These are phyloP conservation scores for Claviceps sp. DNA, from an alignment of 2,329 filamentous ascomycete genomes.

Conservation along the genomic window DNA sequence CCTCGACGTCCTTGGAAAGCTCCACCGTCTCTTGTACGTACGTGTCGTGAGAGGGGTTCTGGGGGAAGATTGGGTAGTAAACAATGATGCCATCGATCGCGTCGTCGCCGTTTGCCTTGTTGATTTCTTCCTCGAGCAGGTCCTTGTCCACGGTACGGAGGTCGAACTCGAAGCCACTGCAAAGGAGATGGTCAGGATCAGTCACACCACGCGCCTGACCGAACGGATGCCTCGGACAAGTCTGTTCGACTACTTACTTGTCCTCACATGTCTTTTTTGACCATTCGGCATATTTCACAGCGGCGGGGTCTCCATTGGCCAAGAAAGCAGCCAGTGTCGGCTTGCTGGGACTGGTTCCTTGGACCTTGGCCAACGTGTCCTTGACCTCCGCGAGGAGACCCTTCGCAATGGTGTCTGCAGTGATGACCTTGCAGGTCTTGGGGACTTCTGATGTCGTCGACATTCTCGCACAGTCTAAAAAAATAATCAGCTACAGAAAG, in stretches of 20 bases:
- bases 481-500: too few species aligned
- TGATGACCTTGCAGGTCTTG: constrained; percentile 82
- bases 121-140: constrained; percentile 75
- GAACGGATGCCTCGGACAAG: not conserved
- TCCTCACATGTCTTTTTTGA: constrained; percentile 92
- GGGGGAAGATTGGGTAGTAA: constrained; percentile 90
- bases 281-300: constrained; percentile 90
- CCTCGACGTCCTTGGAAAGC: constrained; percentile 87
- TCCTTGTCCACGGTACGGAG: constrained; percentile 77
- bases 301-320: constrained; percentile 81
- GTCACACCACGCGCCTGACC: not conserved
- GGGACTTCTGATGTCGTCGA: constrained; percentile 27
- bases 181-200: constrained; percentile 3
- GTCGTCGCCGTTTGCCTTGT: constrained; percentile 68
- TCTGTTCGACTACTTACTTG: constrained; percentile 51
- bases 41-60: constrained; percentile 72
- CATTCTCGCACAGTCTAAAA: not conserved
- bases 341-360: constrained; percentile 37
- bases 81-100: constrained; percentile 82
- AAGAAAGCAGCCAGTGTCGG: constrained; percentile 84
- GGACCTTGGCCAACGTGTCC: constrained; percentile 57
- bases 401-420: constrained; percentile 79
- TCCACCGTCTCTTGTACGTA: constrained; percentile 93
- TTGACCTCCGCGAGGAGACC: constrained; percentile 65
- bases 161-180: constrained; percentile 78